A percentile compares a stretch with the other conserved stretches of the same genome.
Evolutionary conservation across 306 rosid species (phyloP).

Genomic region (Carpinus viminea): DNA sequence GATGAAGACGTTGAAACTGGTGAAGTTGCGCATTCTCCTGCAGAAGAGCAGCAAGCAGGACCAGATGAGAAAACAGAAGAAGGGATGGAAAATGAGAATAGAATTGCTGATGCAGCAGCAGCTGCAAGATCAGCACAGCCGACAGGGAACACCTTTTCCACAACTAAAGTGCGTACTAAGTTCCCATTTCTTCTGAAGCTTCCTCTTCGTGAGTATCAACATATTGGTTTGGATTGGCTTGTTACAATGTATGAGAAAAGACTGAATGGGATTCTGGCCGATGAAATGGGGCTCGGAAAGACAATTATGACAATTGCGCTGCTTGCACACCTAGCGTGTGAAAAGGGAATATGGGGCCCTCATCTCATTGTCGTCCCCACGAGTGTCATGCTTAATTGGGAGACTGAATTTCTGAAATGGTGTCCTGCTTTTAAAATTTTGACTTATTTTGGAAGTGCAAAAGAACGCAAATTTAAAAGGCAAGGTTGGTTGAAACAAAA

Average conservation of each 20-base stretch:
- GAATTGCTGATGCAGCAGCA: constrained; percentile 95
- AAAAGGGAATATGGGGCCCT: constrained; percentile 99
- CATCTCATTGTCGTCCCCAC: constrained; percentile 99
- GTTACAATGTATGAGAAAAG: constrained; percentile 97
- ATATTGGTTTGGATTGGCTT: constrained; percentile 99
- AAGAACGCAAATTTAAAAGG: constrained; percentile 87
- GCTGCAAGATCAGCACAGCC: constrained; percentile 99
- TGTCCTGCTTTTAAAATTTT: constrained; percentile 96
- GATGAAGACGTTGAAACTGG: constrained; percentile 55
- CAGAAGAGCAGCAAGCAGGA: constrained; percentile 47
- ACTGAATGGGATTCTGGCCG: constrained; percentile 95
- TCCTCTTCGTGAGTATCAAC: constrained; percentile 96
- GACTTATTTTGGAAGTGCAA: constrained; percentile 95
- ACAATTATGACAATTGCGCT: constrained; percentile 95
- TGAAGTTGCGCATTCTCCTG: constrained; percentile 41
- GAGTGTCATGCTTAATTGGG: constrained; percentile 99
- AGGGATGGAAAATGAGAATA: constrained; percentile 72
- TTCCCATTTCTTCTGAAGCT: constrained; percentile 89
- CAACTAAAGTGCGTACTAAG: constrained; percentile 94
- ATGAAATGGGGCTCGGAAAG: constrained; percentile 98
- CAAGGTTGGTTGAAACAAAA: constrained; percentile 95
- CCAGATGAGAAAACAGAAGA: constrained; percentile 42
- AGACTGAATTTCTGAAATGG: constrained; percentile 98
- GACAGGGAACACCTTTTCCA: constrained; percentile 98
- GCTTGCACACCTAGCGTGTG: constrained; percentile 98